A percentile compares a stretch with the other conserved stretches of the same genome.
Conservation (phyloP, 139 green algal genomes). For the Microglena sp. region DNA sequence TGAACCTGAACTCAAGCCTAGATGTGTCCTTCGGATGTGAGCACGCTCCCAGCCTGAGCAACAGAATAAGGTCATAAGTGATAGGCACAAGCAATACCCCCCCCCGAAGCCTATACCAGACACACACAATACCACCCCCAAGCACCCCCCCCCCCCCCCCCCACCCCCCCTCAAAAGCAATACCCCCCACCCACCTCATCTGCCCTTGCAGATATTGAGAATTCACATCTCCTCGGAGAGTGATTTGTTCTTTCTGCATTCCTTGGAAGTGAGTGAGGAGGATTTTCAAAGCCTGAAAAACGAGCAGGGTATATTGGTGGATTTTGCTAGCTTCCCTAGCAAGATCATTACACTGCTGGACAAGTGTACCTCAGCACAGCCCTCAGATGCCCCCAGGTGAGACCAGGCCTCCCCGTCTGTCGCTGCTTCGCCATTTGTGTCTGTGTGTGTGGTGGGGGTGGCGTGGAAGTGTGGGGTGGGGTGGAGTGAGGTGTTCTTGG, state of each 20-base stretch:
- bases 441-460: background rate
- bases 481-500: background rate
- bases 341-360: slow-evolving; percentile 82
- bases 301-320: slow-evolving; percentile 87
- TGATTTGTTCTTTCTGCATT: slow-evolving; percentile 69
- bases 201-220: slow-evolving; percentile 49
- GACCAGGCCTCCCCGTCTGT: too few relatives aligned
- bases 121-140: background rate
- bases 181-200: background rate
- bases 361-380: slow-evolving; percentile 49
- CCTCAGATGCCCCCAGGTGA: slow-evolving; percentile 49
- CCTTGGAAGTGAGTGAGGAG: slow-evolving; percentile 81
- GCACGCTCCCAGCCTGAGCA: background rate
- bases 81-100: too few relatives aligned
- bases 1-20: too few relatives aligned
- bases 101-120: too few relatives aligned
- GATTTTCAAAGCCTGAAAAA: slow-evolving; percentile 75
- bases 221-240: slow-evolving; percentile 67
- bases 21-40: background rate
- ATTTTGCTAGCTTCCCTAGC: slow-evolving; percentile 76
- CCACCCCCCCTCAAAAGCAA: too few relatives aligned
- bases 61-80: background rate
- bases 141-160: background rate
- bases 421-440: too few relatives aligned
- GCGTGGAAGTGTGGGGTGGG: too few relatives aligned